Evolutionary conservation across 1,284 basidiomycete genomes (phyloP), one percentile per base, ranked within the genome.

Genomic region (Leucoagaricus sp.): DNA sequence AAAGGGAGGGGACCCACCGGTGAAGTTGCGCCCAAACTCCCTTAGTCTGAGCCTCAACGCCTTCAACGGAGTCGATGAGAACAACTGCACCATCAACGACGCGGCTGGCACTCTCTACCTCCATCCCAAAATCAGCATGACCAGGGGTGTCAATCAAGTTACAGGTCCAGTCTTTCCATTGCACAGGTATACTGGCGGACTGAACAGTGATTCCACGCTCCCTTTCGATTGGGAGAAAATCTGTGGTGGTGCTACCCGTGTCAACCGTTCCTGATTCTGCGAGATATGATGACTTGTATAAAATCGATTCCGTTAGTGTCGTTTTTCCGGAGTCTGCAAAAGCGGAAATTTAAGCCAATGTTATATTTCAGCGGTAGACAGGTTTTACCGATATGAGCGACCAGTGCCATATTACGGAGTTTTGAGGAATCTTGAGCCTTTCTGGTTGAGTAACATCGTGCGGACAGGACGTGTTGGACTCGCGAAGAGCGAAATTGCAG

Each of bases 61-160:
- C 93, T 72, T 95, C 94, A 0, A 96, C 93, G 0, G 91, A 90
- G 69, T 96, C 93, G 34, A 96, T 84, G 17, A 96, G 73, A 15
- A 96, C 89, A 13, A 96, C 86, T 4, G 92, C 91, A 57, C 94
- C 94, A 64, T 96, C 93, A 1, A 94, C 86, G 8, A 96, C 89
- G 15, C 93, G 84, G 65, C 93, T 93, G 12, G 93, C 93, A 63
- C 93, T 90, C 70, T 95, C 94, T 9, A 96, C 94, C 65, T 96
- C 93, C 89, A 96, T 94, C 2, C 93, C 93, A 72, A 96, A 96
- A 70, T 96, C 93, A 6, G 93, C 92, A 70, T 96, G 93, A 15
- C 93, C 93, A 6, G 93, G 93, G 4, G 93, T 96, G 66, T 96
- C 94, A 49, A 96, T 88, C 36, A 96, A 80, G 64, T 94, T 94